These are phyloP conservation scores for Suillus ampliporus DNA, from an alignment of 768 basidiomycete species.

Conservation along the genomic window DNA sequence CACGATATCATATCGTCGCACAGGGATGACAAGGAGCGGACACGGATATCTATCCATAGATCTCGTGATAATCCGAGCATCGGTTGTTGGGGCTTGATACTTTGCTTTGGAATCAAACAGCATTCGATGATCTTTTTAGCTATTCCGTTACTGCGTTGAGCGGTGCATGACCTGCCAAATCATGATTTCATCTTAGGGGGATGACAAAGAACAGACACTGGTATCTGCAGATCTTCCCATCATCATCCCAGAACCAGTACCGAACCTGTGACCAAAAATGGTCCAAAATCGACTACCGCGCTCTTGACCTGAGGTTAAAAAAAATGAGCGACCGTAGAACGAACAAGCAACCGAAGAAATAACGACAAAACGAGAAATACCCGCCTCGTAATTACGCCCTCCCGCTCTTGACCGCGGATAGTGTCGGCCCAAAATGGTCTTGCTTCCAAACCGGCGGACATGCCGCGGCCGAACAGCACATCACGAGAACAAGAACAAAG, in stretches of 20 bases:
- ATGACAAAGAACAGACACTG: constrained; percentile 6
- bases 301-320: background rate
- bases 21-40: background rate
- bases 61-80: background rate
- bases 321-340: background rate
- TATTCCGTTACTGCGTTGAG: background rate
- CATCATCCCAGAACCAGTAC: background rate
- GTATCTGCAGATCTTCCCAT: constrained; percentile 3
- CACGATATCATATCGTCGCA: background rate
- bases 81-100: background rate
- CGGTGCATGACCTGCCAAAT: background rate
- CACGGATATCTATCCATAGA: background rate
- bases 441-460: background rate
- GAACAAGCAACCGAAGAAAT: background rate
- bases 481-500: constrained; percentile 8
- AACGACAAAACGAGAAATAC: background rate
- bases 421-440: background rate
- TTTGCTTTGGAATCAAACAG: background rate
- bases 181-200: constrained; percentile 2
- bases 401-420: background rate
- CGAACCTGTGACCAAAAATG: background rate
- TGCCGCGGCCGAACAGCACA: background rate
- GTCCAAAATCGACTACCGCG: background rate
- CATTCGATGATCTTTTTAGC: background rate
- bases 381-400: background rate